Evolutionary conservation across 1,139 yeast species (phyloP), one percentile per base, ranked within the genome.

Genomic region (Diutina pseudorugosa): DNA sequence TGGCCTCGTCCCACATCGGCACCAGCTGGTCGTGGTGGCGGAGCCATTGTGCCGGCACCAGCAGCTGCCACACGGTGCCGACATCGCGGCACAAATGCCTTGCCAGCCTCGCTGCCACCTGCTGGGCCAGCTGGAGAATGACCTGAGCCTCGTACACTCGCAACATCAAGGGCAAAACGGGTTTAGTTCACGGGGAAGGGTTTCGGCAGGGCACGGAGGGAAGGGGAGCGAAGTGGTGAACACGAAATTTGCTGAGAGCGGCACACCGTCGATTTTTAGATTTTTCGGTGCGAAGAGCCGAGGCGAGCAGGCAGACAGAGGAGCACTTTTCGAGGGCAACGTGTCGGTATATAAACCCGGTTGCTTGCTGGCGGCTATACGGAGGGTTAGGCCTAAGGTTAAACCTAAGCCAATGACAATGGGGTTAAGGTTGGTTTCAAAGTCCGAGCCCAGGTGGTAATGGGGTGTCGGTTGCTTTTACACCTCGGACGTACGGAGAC

Each of bases 121-220:
- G 40, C 21, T 45, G 36, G 14, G 21, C 49, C 49, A 45, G 49
- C 40, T 45, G 49, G 40, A 27, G 40, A 16, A 45, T 45, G 27
- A 27, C 40, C 40, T 18, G 36, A 7, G 49, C 49, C 27, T 45
- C 49, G 49, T 45, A 45, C 21, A 45, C 20, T 16, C 41, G 5
- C 16, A 33, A 45, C 49, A 45, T 45, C 19, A n/a, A 42, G 14
- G 7, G 45, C 12, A 12, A 20, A 42, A 23, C 25, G 25, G 36
- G 36, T 12, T 27, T 27, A 27, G 7, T n/a, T n/a, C n/a, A 27
- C 30, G 11, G 11, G 11, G 12, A 30, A 30, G 11, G n/a, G 4
- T 14, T 8, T 2, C 14, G 36, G 36, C 5, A 30, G 14, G 3
- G 36, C 2, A 4, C n/a, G 36, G 11, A 6, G n/a, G 36, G 4